These are phyloP conservation scores for Umbelopsis sp. DNA, from an alignment of 371 early-diverging fungal species.

Conservation along the genomic window DNA sequence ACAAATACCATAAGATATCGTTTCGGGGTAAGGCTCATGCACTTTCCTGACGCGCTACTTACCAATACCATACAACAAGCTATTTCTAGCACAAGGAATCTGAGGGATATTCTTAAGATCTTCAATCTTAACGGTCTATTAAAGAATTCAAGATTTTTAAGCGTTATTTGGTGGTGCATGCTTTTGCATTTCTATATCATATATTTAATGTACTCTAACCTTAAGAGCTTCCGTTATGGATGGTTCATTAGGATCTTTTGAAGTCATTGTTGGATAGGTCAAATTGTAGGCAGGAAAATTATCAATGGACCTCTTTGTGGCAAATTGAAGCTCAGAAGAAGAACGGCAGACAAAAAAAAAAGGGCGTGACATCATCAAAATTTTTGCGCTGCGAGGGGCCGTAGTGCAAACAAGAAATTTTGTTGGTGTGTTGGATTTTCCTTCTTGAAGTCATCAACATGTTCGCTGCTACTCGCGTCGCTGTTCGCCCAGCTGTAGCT, in stretches of 20 bases:
- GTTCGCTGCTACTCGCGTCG: slow-evolving; percentile 40
- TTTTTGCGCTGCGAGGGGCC: slow-evolving; percentile 18
- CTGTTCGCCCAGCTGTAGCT: slow-evolving; percentile 39
- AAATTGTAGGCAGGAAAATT: not conserved
- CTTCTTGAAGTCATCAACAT: slow-evolving; percentile 22
- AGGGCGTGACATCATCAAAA: slow-evolving; percentile 14
- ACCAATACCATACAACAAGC: slow-evolving; percentile 53
- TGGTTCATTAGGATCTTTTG: slow-evolving; percentile 13
- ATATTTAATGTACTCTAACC: not conserved
- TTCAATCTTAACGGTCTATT: slow-evolving; percentile 48
- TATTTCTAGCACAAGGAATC: slow-evolving; percentile 54
- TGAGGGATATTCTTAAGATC: slow-evolving; percentile 50
- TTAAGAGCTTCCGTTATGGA: slow-evolving; percentile 9
- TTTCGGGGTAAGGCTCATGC: not conserved
- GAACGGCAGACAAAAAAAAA: not conserved
- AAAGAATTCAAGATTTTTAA: not conserved
- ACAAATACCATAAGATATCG: not conserved
- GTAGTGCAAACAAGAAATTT: slow-evolving; percentile 20
- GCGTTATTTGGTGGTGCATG: not conserved
- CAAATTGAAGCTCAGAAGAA: not conserved
- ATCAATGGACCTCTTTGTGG: not conserved
- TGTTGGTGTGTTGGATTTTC: not conserved
- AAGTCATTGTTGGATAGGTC: not conserved
- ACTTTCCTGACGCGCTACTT: not conserved
- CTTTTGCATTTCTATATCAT: not conserved